These are phyloP conservation scores for Hypoxylon sp. DNA, from an alignment of 2,329 filamentous ascomycete genomes.

Conservation along the genomic window DNA sequence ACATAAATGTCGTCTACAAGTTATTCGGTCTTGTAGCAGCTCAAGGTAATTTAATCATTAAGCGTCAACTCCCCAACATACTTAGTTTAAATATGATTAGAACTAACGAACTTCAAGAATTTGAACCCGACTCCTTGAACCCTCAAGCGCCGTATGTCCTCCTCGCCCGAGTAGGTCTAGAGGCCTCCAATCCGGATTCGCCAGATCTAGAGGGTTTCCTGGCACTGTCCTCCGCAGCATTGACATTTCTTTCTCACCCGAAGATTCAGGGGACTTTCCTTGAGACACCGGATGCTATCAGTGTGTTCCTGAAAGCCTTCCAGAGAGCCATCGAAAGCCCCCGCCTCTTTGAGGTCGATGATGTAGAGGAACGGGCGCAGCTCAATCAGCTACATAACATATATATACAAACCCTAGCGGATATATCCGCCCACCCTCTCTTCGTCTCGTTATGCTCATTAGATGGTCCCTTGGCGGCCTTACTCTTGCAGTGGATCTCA, in stretches of 20 bases:
- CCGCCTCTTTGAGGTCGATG: constrained; percentile 57
- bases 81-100: not conserved
- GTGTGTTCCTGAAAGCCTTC: constrained; percentile 64
- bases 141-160: constrained; percentile 65
- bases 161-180: constrained; percentile 61
- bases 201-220: constrained; percentile 70
- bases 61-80: not conserved
- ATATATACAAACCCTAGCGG: constrained; percentile 66
- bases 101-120: constrained; percentile 56
- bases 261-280: constrained; percentile 66
- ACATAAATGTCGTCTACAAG: constrained; percentile 69
- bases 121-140: constrained; percentile 62
- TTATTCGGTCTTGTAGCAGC: constrained; percentile 67
- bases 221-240: constrained; percentile 65
- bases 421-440: constrained; percentile 65
- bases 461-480: constrained; percentile 59
- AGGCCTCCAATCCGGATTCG: constrained; percentile 52
- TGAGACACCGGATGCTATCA: constrained; percentile 56
- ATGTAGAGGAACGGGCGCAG: constrained; percentile 63
- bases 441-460: constrained; percentile 63
- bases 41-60: constrained; percentile 60
- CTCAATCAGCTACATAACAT: constrained; percentile 65
- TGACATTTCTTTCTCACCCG: constrained; percentile 69
- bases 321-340: constrained; percentile 64
- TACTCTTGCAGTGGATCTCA: constrained; percentile 65